A percentile compares a stretch with the other conserved stretches of the same genome.
Conservation (phyloP, 164 flowering plant species). For the Vitis amurensis region DNA sequence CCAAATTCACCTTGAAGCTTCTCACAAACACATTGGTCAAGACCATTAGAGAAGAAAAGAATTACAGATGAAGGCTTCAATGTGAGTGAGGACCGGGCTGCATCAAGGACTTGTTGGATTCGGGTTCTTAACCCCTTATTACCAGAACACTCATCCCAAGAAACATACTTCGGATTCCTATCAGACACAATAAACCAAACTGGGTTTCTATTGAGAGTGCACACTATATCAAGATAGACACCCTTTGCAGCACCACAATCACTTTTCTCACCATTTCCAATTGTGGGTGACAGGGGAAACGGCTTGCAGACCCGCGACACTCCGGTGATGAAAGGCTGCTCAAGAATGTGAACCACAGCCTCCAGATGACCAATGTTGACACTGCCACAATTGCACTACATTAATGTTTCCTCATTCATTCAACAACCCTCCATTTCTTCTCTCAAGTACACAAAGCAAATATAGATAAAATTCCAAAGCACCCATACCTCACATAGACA, state of each 20-base stretch:
- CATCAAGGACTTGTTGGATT: slow-evolving; percentile 43
- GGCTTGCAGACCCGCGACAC: slow-evolving; percentile 91
- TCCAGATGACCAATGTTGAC: slow-evolving; percentile 79
- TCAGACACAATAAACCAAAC: slow-evolving; percentile 89
- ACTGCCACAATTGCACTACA: slow-evolving; percentile 38
- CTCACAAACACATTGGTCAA: slow-evolving; percentile 26
- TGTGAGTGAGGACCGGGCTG: slow-evolving; percentile 39
- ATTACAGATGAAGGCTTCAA: slow-evolving; percentile 62
- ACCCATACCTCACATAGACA: neutral
- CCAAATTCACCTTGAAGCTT: slow-evolving; percentile 52
- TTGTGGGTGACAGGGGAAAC: slow-evolving; percentile 29
- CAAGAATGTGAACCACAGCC: slow-evolving; percentile 63
- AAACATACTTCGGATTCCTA: slow-evolving; percentile 74
- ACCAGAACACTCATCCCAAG: slow-evolving; percentile 45
- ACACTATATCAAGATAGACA: slow-evolving; percentile 74
- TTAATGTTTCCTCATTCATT: neutral
- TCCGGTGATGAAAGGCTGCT: slow-evolving; percentile 60
- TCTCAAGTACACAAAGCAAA: neutral
- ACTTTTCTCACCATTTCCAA: slow-evolving; percentile 5
- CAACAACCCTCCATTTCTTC: neutral
- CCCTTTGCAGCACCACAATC: slow-evolving; percentile 20
- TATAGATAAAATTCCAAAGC: neutral
- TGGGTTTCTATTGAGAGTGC: slow-evolving; percentile 58
- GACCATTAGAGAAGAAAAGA: slow-evolving; percentile 76
- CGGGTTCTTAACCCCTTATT: slow-evolving; percentile 56